Evolutionary conservation across 805 yeast species (phyloP).

Genomic region (Saccharomycopsis schoenii): DNA sequence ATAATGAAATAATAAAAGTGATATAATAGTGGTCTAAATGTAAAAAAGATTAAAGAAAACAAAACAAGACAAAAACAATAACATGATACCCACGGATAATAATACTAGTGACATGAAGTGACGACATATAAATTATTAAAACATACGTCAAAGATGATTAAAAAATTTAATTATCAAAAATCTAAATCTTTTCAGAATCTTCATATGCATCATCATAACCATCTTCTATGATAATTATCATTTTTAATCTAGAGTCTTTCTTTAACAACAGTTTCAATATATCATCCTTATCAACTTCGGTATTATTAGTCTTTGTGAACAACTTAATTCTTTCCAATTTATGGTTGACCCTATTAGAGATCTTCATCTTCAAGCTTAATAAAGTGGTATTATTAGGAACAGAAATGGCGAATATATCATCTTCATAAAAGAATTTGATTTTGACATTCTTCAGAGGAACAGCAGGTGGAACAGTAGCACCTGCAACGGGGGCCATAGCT

Average conservation of each 20-base stretch:
- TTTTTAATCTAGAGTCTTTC: slow-evolving; percentile 25
- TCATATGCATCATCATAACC: slow-evolving; percentile 8
- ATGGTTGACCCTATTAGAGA: slow-evolving; percentile 40
- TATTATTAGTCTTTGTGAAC: slow-evolving; percentile 25
- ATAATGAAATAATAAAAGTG: no score
- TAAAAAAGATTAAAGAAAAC: not conserved
- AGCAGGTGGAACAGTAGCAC: slow-evolving; percentile 1
- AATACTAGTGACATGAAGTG: not conserved
- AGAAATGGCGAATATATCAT: slow-evolving; percentile 69
- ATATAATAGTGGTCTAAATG: not conserved
- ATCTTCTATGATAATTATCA: slow-evolving; percentile 27
- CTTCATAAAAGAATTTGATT: slow-evolving; percentile 68
- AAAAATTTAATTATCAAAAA: not conserved
- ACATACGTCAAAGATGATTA: not conserved
- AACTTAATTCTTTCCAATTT: slow-evolving; percentile 26
- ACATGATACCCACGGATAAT: not conserved
- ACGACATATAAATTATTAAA: not conserved
- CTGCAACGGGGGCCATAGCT: not conserved
- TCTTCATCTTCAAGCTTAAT: slow-evolving; percentile 40
- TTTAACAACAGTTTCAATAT: slow-evolving; percentile 9
- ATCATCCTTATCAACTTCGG: slow-evolving; percentile 15
- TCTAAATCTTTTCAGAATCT: not conserved
- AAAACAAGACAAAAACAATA: not conserved
- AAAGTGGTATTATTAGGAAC: slow-evolving; percentile 39
- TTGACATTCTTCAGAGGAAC: slow-evolving; percentile 33